Percentiles rank a stretch among this genome's conserved stretches.
These are phyloP conservation scores for Lobosporangium transversale DNA, from an alignment of 192 early-diverging fungal genomes.

Conservation along the genomic window DNA sequence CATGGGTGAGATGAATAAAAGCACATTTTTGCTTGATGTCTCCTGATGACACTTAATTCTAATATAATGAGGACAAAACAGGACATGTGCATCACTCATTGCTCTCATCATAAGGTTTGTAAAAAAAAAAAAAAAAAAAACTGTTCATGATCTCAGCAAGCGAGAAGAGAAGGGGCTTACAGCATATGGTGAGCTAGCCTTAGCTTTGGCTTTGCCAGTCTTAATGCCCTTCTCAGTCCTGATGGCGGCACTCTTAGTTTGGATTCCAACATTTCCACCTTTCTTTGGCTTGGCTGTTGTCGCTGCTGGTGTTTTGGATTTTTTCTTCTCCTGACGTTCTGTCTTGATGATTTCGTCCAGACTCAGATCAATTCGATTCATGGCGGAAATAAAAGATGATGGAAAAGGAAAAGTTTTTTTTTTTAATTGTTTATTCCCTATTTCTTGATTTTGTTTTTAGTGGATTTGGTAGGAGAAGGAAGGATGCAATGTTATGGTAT, in stretches of 20 bases:
- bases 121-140: background rate
- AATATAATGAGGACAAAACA: no score
- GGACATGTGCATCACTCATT: no score
- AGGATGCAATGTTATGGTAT: background rate
- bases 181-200: slow-evolving; percentile 35
- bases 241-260: slow-evolving; percentile 12
- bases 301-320: background rate
- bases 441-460: no score
- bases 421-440: no score
- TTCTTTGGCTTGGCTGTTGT: background rate
- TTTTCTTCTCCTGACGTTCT: slow-evolving; percentile 30
- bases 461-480: background rate
- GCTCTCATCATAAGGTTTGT: no score
- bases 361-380: slow-evolving; percentile 31
- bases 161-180: slow-evolving; percentile 9
- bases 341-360: slow-evolving; percentile 50
- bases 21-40: no score
- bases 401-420: no score
- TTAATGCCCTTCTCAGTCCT: slow-evolving; percentile 12
- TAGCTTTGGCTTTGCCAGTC: slow-evolving; percentile 4
- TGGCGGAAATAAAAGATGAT: background rate
- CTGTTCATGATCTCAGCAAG: background rate
- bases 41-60: no score
- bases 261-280: background rate
- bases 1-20: no score